Base-by-base conservation (phyloP, 768 basidiomycete species). In the Tricholoma saponaceum region DNA sequence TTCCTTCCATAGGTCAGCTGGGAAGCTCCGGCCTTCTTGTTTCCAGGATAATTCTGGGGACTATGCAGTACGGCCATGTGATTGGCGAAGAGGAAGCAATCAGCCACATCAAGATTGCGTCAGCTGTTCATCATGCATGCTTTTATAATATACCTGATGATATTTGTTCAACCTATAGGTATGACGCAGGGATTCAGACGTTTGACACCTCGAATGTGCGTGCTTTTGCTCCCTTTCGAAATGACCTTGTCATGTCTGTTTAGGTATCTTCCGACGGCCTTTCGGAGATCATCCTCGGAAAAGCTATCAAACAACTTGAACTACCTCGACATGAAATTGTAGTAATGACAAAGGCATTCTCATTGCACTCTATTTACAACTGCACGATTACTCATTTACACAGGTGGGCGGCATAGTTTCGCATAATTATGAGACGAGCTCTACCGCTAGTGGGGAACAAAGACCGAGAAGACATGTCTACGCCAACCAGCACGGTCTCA, bases 311-410 rank as follows among this genome's bases (percentile, higher is more conserved):
- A 64, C 65, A 83, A 59, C 77, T 82, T 59, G 68, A 83, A 22
- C 74, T 89, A 10, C 87, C 88, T n/a, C 81, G 90, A 1, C 85
- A 87, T 12, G 82, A 86, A 60, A 83, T 91, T 44, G 89, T 92
- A 16, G 80, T 92, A 14, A 79, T 92, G 76, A 90, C 90, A 55
- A 92, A 92, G 73, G 83, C 82, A 55, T 62, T 55, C 28, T n/a
- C 9, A 43, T 39, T n/a, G 4, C 26, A 14, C n/a, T n/a, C 13
- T 16, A 18, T 20, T 10, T 13, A 14, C 28, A 20, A 51, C 10
- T 22, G 4, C 9, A 6, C n/a, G 18, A 4, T 41, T 10, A 20
- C 50, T 18, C 35, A 12, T 61, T 67, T 57, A 68, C 35, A 20
- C 41, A 84, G 85, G 59, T 79, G 10, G 75, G 62, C 56, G 67